Percentiles rank a stretch among this genome's conserved stretches.
Evolutionary conservation across 331 rosid species (phyloP).

Genomic region (Acacia concinna): DNA sequence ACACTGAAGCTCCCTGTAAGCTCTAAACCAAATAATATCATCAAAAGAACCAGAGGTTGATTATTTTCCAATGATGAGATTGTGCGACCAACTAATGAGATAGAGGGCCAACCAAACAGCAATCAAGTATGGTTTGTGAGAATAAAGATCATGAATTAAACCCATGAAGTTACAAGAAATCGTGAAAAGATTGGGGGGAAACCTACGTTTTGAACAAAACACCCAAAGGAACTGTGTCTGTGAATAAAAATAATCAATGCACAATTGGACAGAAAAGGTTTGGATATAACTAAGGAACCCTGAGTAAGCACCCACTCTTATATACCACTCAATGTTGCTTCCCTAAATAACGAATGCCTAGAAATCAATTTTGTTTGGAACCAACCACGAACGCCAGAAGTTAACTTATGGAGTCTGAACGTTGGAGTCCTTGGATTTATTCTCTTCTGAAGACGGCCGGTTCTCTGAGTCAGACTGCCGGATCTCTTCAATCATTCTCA

Average conservation of each 20-base stretch:
- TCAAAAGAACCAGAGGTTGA: conserved; percentile 2
- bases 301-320: conserved; percentile 43
- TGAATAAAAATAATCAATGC: conserved; percentile 33
- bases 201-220: conserved; percentile 39
- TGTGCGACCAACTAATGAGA: background rate
- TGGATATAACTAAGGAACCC: conserved; percentile 39
- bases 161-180: conserved; percentile 58
- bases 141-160: conserved; percentile 54
- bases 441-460: conserved; percentile 97
- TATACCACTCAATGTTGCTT: conserved; percentile 44
- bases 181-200: conserved; percentile 23
- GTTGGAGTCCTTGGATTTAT: conserved; percentile 86
- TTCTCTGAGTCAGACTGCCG: conserved; percentile 97
- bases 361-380: conserved; percentile 18
- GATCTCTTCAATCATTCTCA: conserved; percentile 90
- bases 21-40: background rate
- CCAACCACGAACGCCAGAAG: conserved; percentile 14
- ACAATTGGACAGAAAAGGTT: conserved; percentile 52
- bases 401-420: conserved; percentile 72
- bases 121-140: conserved; percentile 27
- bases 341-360: conserved; percentile 38
- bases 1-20: background rate
- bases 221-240: conserved; percentile 33
- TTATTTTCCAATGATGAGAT: conserved; percentile 20
- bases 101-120: conserved; percentile 24